These are phyloP conservation scores for Intubia oerlemansii DNA, from an alignment of 2,329 filamentous ascomycete species.

Conservation along the genomic window DNA sequence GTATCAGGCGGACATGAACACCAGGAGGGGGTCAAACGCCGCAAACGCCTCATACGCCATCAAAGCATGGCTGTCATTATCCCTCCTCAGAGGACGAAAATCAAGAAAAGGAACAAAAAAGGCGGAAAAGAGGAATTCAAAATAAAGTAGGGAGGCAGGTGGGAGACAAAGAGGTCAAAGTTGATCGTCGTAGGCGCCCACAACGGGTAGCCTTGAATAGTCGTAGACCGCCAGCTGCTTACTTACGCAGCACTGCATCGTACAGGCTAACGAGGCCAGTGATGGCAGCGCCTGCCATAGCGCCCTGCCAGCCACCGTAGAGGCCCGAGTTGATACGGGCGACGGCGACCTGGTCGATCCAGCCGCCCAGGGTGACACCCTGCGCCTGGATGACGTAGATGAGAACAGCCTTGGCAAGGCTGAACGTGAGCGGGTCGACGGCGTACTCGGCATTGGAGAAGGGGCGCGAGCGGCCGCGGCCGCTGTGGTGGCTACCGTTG, in stretches of 20 bases:
- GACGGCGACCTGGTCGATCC: slow-evolving; percentile 37
- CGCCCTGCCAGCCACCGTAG: slow-evolving; percentile 49
- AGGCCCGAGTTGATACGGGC: slow-evolving; percentile 41
- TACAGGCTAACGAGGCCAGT: slow-evolving; percentile 51
- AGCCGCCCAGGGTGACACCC: slow-evolving; percentile 38
- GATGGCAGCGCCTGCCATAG: slow-evolving; percentile 46
- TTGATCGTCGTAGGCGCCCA: background rate
- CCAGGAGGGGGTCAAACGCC: too few relatives aligned
- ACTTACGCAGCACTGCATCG: slow-evolving; percentile 56
- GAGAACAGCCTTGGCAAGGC: slow-evolving; percentile 65
- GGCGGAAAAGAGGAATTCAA: too few relatives aligned
- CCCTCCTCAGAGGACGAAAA: background rate
- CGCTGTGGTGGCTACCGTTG: slow-evolving; percentile 15
- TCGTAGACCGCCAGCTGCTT: slow-evolving; percentile 8
- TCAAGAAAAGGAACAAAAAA: background rate
- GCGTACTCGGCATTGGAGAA: slow-evolving; percentile 26
- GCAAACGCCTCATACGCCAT: slow-evolving; percentile 6
- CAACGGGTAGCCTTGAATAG: too few relatives aligned
- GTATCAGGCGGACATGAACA: too few relatives aligned
- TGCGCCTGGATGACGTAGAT: slow-evolving; percentile 64
- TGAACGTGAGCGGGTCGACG: slow-evolving; percentile 77
- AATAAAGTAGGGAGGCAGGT: background rate
- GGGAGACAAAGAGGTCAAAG: background rate
- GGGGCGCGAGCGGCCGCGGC: slow-evolving; percentile 20
- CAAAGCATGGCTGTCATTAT: slow-evolving; percentile 2